These are phyloP conservation scores for Xylaria multiplex DNA, from an alignment of 2,329 filamentous ascomycete genomes.

Conservation along the genomic window DNA sequence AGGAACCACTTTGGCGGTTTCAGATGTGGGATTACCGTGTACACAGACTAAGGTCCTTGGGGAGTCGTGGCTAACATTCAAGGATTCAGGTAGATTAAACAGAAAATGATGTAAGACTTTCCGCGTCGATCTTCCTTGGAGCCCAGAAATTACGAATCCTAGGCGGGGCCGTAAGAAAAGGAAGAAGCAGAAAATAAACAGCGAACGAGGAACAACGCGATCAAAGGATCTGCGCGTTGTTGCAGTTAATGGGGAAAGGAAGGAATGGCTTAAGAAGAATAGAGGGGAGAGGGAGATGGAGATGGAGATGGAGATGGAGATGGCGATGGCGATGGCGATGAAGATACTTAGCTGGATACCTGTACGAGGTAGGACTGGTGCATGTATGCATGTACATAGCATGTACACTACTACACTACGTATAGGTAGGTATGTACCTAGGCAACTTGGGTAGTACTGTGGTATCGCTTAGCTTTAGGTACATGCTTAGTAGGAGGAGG, in stretches of 20 bases:
- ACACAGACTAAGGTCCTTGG: constrained; percentile 30
- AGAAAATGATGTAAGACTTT: constrained; percentile 14
- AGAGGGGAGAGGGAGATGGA: constrained; percentile 28
- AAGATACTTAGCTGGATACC: no score
- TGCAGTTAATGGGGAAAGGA: constrained; percentile 24
- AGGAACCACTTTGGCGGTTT: constrained; percentile 39
- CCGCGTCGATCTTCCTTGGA: constrained; percentile 11
- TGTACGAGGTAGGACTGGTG: no score
- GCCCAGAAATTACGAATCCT: constrained; percentile 12
- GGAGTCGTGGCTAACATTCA: constrained; percentile 9
- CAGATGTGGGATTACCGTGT: constrained; percentile 39
- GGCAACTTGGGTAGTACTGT: no score
- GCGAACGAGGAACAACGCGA: constrained; percentile 11
- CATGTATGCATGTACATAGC: no score
- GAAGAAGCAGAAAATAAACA: constrained; percentile 12
- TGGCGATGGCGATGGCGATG: constrained; percentile 6
- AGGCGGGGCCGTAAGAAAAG: not conserved
- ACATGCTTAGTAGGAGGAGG: constrained; percentile 2
- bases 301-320: constrained; percentile 9
- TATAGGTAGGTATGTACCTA: no score
- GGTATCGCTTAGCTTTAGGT: not conserved
- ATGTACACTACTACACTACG: no score
- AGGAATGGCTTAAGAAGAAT: constrained; percentile 23
- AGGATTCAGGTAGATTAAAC: constrained; percentile 24
- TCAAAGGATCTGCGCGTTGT: constrained; percentile 25